Base-by-base conservation (phyloP, 768 basidiomycete genomes). In the Leccinum pellstonianum region DNA sequence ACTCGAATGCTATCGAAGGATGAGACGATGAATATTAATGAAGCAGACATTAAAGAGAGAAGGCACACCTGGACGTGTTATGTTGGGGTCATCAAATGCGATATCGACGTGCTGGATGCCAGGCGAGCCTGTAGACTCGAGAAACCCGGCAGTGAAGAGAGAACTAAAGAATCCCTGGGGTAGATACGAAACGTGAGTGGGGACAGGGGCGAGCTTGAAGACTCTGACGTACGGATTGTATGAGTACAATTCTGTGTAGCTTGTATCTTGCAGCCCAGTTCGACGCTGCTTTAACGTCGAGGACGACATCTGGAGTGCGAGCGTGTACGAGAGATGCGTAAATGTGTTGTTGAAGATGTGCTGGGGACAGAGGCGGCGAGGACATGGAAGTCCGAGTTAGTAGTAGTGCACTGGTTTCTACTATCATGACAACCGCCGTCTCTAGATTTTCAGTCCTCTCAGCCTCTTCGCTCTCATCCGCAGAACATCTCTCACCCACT, bases 241-340 rank as follows among this genome's bases (percentile, higher is more conserved):
- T 92, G 60, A 96, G 85, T 41, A 97, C 85, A 55, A 95, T 87
- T 25, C 86, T 82, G 73, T 97, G 95, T 6, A 94, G 78, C 48
- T 79, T 83, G 77, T 95, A 97, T 37, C 85, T 76, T 1, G 90
- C 89, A 52, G 76, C 72, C 93, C 86, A 88, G 43, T 46, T 46
- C 19, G 43, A 46, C 3, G 86, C 79, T 4, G 84, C 88, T 27
- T 77, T 75, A 19, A 95, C 81, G 52, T 83, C 79, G 50, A 97
- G 77, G 46, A 86, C 81, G 63, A 95, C 85, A 76, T 96, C 95
- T 17, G 91, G 81, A 0, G 92, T 91, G 60, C 79, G 81, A 25
- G 84, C 84, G 58, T 85, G 77, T 5, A 94, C 77, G 70, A 95
- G 87, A 5, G 90, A 84, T 43, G 76, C 69, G 73, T 93, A 93